Percentiles rank a stretch among this genome's conserved stretches.
These are phyloP conservation scores for Phytophthora tubulina DNA, from an alignment of 352 stramenopile genomes.

Conservation along the genomic window DNA sequence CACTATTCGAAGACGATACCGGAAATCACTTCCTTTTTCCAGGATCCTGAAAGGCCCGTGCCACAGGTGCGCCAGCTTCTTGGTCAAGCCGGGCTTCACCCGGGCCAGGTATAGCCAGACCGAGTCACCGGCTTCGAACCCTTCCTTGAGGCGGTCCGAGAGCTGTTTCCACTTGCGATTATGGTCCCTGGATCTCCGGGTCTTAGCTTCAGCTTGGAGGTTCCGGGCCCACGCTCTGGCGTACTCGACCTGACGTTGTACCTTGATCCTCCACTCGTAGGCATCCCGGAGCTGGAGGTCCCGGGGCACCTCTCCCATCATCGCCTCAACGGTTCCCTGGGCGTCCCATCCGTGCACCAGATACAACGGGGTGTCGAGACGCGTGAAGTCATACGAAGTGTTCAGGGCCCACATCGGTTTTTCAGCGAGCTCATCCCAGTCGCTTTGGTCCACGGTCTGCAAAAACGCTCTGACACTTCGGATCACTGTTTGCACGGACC, in stretches of 20 bases:
- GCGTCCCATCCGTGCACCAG: slow-evolving; percentile 33
- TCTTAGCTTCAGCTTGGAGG: slow-evolving; percentile 11
- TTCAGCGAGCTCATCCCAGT: slow-evolving; percentile 44
- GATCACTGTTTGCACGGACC: slow-evolving; percentile 44
- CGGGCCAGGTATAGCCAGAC: too few relatives aligned
- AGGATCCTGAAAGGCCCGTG: too few relatives aligned
- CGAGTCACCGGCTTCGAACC: not conserved
- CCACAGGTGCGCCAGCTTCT: too few relatives aligned
- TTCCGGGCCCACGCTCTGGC: slow-evolving; percentile 6
- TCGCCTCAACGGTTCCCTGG: slow-evolving; percentile 11
- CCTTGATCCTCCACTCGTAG: slow-evolving; percentile 11
- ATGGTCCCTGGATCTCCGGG: not conserved
- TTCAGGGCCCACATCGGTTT: slow-evolving; percentile 40
- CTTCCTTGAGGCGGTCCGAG: not conserved
- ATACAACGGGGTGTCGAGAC: slow-evolving; percentile 25
- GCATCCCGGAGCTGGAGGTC: slow-evolving; percentile 2
- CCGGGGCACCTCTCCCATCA: not conserved
- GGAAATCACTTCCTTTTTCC: too few relatives aligned
- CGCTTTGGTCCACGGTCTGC: slow-evolving; percentile 30
- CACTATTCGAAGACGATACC: too few relatives aligned
- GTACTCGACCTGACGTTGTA: slow-evolving; percentile 14
- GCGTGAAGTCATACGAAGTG: slow-evolving; percentile 20
- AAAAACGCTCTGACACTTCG: slow-evolving; percentile 28
- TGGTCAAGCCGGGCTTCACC: too few relatives aligned
- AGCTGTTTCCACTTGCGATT: slow-evolving; percentile 3